Evolutionary conservation across 305 asterid species (phyloP), one percentile per base, ranked within the genome.

Genomic region (Fraxinus platypoda): DNA sequence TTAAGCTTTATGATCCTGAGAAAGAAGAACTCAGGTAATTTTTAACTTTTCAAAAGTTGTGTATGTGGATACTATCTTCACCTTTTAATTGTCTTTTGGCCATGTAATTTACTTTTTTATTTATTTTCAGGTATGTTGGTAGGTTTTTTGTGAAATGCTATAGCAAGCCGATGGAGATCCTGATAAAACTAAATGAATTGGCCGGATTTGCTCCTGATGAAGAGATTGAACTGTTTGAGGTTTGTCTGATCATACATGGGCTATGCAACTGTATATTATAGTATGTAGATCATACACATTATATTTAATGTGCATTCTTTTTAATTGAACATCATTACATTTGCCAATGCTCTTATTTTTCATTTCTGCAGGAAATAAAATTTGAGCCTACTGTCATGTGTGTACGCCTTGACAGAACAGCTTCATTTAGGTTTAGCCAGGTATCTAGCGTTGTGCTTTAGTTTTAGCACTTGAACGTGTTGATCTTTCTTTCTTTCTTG

Each of bases 341-440:
- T 78, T 74, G 57, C 76, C 71, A 70, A 23, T 46, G 25, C 78
- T 78, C 12, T 80, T 78, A 79, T 66, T 86, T 81, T 64, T 78
- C 33, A 68, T 74, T 76, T 82, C 26, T 82, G 74, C 91, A 96
- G 98, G 98, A 96, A 88, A 92, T 94, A 75, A 96, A 93, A 86
- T 96, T 91, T 86, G 99, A 96, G 88, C 98, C 98, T 34, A 76
- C 90, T 83, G 97, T 96, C 81, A 96, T 94, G 99, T 96, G 99
- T 81, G 99, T 91, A 73, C 97, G 93, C 52, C 97, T 96, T 82
- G 97, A 94, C 81, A 91, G 86, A 82, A 90, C 87, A 85, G 87
- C 90, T 81, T 84, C 98, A 77, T 96, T 96, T 87, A 88, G 94
- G 34, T 87, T 80, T 71, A 92, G 96, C 88, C 97, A 94, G 97